Base-by-base conservation (phyloP, 2,329 filamentous ascomycete species). In the Colletotrichum cuscutae region DNA sequence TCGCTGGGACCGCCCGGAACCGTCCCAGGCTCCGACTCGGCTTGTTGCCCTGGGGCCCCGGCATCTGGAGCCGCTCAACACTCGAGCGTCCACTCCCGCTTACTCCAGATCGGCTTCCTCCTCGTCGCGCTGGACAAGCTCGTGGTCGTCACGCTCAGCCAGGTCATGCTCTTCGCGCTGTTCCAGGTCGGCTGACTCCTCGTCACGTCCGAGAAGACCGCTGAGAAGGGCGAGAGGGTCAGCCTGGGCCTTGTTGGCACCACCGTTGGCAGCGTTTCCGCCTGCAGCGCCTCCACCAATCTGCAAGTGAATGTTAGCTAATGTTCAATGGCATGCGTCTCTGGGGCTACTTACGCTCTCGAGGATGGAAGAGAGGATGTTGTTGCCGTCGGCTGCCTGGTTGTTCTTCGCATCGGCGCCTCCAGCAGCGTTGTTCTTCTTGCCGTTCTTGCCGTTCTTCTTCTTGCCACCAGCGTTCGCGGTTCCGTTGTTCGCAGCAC, bases 121-220 rank as follows among this genome's bases (percentile, higher is more conserved):
- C 46, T 61, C 62, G 32, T 22, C 19, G 15, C 22, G 46, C 56
- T 35, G 54, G 54, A 15, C 24, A 28, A 58, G 54, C 22, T 58
- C 24, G n/a, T 26, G 24, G 54, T 19, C 24, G 30, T 71, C 53
- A 28, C 66, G 66, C 13, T 57, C 53, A n/a, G 15, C 62, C 0
- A 65, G 7, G 15, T 65, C 61, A 35, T 42, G 28, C 30, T 59
- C 56, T 15, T 62, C 42, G 37, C 59, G 59, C 24, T 62, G 37
- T 15, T 15, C 37, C 37, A 42, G 37, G 42, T 49, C 61, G 37
- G 52, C 59, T 11, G 69, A 64, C 26, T 42, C 64, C 30, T 74
- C 63, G 46, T 72, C 65, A 24, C 68, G 59, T 42, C 68, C 64
- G 8, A 69, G 32, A 49, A 72, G 68, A 15, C 68, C 57, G 22